phyloP scores from a whole-genome alignment of 116 monocot genomes.

The Dioscorea cayenensis region DNA sequence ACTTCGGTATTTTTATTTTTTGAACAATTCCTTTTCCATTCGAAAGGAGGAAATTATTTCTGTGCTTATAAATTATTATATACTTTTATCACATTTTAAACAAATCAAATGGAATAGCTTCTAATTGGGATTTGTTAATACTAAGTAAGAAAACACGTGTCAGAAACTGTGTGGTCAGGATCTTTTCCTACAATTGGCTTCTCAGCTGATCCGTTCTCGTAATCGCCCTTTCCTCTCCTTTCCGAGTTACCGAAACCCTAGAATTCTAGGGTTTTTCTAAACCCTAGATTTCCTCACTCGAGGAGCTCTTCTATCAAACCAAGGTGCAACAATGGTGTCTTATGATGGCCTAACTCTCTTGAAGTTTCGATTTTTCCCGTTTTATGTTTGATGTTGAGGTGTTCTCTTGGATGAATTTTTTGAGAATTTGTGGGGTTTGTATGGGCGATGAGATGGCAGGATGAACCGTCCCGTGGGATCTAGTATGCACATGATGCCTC shows the following conservation, averaged over 20 bases:
- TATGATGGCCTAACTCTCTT: not conserved
- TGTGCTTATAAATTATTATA: too few species aligned
- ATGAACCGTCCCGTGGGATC: not conserved
- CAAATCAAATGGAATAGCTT: too few species aligned
- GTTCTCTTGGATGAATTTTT: not conserved
- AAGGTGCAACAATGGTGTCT: not conserved
- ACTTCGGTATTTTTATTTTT: too few species aligned
- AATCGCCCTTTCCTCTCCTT: not conserved
- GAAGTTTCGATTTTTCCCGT: not conserved
- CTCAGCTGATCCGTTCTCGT: not conserved
- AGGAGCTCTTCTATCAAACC: not conserved
- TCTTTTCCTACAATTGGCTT: not conserved
- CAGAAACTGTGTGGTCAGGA: too few species aligned
- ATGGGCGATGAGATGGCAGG: not conserved
- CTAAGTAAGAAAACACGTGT: too few species aligned
- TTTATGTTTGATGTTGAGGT: not conserved
- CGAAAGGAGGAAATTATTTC: too few species aligned
- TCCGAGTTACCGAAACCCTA: not conserved
- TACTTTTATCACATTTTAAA: too few species aligned
- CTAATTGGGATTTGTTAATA: too few species aligned
- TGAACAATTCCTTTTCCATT: too few species aligned
- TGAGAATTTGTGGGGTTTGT: not conserved
- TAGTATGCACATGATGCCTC: constrained; percentile 10
- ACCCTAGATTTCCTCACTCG: too few species aligned
- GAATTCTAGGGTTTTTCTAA: too few species aligned